A percentile compares a stretch with the other conserved stretches of the same genome.
These are phyloP conservation scores for Penicillium parvum DNA, from an alignment of 495 filamentous ascomycete species.

Conservation along the genomic window DNA sequence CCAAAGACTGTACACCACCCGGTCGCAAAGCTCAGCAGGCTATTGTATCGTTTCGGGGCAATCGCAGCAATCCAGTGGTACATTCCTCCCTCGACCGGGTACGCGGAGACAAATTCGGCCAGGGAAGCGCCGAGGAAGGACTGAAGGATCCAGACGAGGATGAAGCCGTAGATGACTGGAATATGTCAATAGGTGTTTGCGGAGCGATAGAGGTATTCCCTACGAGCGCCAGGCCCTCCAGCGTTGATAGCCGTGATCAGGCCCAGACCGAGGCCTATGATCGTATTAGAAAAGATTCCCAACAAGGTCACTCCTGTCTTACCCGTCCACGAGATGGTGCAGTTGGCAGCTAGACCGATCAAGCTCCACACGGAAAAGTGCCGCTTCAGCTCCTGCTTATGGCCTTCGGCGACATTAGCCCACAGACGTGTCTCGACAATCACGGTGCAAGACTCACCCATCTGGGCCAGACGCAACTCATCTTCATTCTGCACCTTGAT, in stretches of 20 bases:
- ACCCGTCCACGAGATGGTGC: slow-evolving; percentile 42
- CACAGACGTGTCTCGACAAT: not conserved
- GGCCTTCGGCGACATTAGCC: slow-evolving; percentile 22
- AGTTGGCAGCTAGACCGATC: slow-evolving; percentile 37
- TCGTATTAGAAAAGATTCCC: not conserved
- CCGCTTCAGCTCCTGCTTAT: slow-evolving; percentile 37
- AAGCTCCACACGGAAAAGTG: slow-evolving; percentile 40
- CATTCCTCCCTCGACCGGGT: slow-evolving; percentile 49
- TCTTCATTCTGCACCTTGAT: slow-evolving; percentile 30
- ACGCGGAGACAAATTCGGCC: slow-evolving; percentile 52
- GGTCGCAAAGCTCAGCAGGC: slow-evolving; percentile 35
- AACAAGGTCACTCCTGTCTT: not conserved
- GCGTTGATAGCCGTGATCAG: slow-evolving; percentile 37
- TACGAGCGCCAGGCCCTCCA: slow-evolving; percentile 38
- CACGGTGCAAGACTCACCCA: slow-evolving; percentile 26
- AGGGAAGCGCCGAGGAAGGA: slow-evolving; percentile 47
- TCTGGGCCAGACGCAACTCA: slow-evolving; percentile 39
- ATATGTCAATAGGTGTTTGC: not conserved
- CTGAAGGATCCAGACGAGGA: slow-evolving; percentile 47
- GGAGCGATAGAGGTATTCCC: not conserved
- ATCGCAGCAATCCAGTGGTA: slow-evolving; percentile 54
- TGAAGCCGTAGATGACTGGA: slow-evolving; percentile 40
- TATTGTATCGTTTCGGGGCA: slow-evolving; percentile 39
- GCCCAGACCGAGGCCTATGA: slow-evolving; percentile 33
- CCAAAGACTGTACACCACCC: slow-evolving; percentile 41